Conservation (phyloP, 352 stramenopile species). For the Phytophthora cryptogea region DNA sequence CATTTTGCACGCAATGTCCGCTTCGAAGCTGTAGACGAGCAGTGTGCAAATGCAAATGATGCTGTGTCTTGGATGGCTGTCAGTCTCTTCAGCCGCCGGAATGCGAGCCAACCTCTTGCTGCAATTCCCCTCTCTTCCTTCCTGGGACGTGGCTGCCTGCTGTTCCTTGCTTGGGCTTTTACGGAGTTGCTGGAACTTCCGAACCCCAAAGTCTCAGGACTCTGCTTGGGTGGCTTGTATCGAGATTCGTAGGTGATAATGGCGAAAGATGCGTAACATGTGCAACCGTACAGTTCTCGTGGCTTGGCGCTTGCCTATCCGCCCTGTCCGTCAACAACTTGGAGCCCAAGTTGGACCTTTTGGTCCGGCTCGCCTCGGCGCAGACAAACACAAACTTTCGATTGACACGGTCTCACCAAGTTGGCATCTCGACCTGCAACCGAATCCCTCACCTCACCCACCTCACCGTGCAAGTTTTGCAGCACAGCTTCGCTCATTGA, state of each 20-base stretch:
- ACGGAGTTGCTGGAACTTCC: conserved; percentile 29
- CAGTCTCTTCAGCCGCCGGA: background rate
- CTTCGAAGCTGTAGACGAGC: background rate
- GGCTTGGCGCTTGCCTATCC: conserved; percentile 7
- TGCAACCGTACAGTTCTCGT: conserved; percentile 32
- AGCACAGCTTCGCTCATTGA: conserved; percentile 28
- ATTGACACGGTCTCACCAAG: conserved; percentile 25
- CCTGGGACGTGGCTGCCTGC: conserved; percentile 27
- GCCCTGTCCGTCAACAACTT: conserved; percentile 13
- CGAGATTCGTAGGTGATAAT: conserved; percentile 27
- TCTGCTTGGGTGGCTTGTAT: conserved; percentile 8
- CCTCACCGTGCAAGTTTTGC: conserved; percentile 21
- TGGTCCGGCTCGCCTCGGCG: conserved; percentile 18
- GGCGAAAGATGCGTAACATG: conserved; percentile 32
- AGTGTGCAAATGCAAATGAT: background rate
- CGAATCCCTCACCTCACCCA: conserved; percentile 4
- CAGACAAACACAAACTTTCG: conserved; percentile 11
- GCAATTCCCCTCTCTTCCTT: conserved; percentile 24
- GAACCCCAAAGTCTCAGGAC: conserved; percentile 14
- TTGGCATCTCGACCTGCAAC: conserved; percentile 4
- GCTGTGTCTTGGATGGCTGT: conserved; percentile 3
- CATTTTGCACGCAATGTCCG: conserved; percentile 1
- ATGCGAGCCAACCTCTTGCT: conserved; percentile 16
- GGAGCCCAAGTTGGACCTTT: background rate
- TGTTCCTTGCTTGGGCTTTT: conserved; percentile 35